Evolutionary conservation across 164 flowering plant genomes (phyloP).

Genomic region (Litsea cubeba): DNA sequence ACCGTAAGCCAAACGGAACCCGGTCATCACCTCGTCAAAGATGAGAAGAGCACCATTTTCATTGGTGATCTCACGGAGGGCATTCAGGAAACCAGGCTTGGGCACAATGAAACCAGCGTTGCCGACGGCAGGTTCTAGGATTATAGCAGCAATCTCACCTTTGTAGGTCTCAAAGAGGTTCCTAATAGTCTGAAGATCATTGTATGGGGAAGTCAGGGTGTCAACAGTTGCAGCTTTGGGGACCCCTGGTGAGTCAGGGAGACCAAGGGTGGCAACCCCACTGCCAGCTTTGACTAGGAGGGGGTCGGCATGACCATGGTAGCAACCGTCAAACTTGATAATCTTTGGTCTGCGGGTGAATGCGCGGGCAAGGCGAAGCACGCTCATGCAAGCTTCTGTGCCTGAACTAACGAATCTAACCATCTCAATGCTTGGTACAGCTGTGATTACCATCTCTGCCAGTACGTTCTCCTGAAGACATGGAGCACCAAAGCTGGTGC

Average conservation of each 20-base stretch:
- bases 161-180: constrained; percentile 54
- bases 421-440: constrained; percentile 94
- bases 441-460: constrained; percentile 88
- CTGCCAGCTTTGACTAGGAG: constrained; percentile 95
- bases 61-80: constrained; percentile 55
- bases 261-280: constrained; percentile 97
- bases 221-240: constrained; percentile 71
- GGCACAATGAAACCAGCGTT: constrained; percentile 85
- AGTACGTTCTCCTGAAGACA: constrained; percentile 79
- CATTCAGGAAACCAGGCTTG: constrained; percentile 58
- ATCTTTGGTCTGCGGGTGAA: constrained; percentile 61
- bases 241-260: constrained; percentile 97
- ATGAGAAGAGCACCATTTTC: constrained; percentile 71
- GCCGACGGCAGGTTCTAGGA: constrained; percentile 95
- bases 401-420: constrained; percentile 96
- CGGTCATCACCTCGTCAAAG: constrained; percentile 97
- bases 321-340: constrained; percentile 93
- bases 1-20: constrained; percentile 84
- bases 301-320: constrained; percentile 96
- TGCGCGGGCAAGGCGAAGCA: constrained; percentile 86
- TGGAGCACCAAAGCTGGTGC: constrained; percentile 97
- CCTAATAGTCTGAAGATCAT: constrained; percentile 59
- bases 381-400: constrained; percentile 98
- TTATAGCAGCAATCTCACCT: constrained; percentile 79
- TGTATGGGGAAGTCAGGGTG: constrained; percentile 75